Base-by-base conservation (phyloP, 306 rosid species). In the Vicia sativa region DNA sequence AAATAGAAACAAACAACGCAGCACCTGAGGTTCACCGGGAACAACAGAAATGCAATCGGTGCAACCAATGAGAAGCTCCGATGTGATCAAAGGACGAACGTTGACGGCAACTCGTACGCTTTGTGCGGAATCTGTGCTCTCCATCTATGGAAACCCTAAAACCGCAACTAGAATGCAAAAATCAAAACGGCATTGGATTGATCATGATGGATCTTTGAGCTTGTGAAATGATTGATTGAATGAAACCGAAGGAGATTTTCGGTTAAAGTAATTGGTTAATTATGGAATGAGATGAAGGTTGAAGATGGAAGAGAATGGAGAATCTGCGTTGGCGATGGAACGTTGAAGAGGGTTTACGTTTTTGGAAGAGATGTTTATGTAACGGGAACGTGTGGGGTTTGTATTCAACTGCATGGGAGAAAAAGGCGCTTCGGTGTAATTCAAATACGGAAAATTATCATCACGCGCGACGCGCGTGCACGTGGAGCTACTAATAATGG, bases 81-180 rank as follows among this genome's bases (percentile, higher is more conserved):
- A 54, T 1, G 92, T 90, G 59, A 95, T 88, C 79, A 95, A 53
- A 5, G 99, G 99, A 21, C 99, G 83, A 1, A 95, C 71, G 31
- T 95, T 88, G 15, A 95, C 96, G 0, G 99, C 97, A 0, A 95
- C 99, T n/a, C 95, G 87, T 9, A 95, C 97, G 65, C 95, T 85
- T 71, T 87, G 86, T 9, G 89, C 71, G 42, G 84, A 75, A 75
- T 90, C 96, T 9, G 35, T 57, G 15, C 35, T 82, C 44, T 90
- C 96, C 97, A 88, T 90, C 49, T 41, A 29, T 34, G 42, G 46
- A 74, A 81, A 50, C 69, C 85, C 76, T 77, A 67, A 12, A 70
- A 54, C 21, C 41, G 3, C 35, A 72, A 35, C 14, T 37, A 15
- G 37, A 59, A 2, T 5, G 15, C 37, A 9, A 62, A 45, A 41